Evolutionary conservation across 495 filamentous ascomycete species (phyloP).

Genomic region (Astrocystis sublimbata): DNA sequence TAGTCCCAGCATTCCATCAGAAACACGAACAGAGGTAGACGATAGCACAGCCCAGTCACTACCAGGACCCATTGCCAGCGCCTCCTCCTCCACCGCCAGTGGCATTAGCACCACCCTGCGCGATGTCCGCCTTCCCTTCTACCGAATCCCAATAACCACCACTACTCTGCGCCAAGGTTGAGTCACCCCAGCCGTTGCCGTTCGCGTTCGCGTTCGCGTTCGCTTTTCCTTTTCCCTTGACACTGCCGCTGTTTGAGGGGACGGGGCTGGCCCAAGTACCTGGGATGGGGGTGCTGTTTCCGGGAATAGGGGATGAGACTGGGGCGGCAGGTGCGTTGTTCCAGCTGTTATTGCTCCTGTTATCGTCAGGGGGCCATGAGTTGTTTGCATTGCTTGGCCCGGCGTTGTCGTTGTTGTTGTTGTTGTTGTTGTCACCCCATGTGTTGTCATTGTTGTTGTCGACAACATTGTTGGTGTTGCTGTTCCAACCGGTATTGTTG

Average conservation of each 20-base stretch:
- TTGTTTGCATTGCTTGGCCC: too few relatives aligned
- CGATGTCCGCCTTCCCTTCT: conserved; percentile 7
- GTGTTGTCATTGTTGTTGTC: neutral
- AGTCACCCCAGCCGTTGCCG: neutral
- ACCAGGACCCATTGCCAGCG: conserved; percentile 8
- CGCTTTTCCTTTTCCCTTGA: neutral
- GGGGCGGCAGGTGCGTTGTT: neutral
- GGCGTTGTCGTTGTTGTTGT: neutral
- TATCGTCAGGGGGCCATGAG: too few relatives aligned
- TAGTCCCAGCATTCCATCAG: too few relatives aligned
- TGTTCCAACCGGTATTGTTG: neutral
- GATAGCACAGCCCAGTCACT: conserved; percentile 4
- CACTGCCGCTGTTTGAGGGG: neutral
- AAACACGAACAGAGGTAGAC: neutral
- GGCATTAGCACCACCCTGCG: neutral
- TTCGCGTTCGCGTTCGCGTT: neutral
- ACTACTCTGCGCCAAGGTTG: conserved; percentile 13
- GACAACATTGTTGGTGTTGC: neutral
- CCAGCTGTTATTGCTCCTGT: neutral
- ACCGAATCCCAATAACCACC: conserved; percentile 13
- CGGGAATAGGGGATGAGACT: neutral
- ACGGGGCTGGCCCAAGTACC: conserved; percentile 17
- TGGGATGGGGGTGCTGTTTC: conserved; percentile 4
- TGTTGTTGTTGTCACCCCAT: neutral
- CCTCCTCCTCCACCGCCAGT: neutral